Base-by-base conservation (phyloP, 140 eudicot genomes). In the Flaveria floridana region DNA sequence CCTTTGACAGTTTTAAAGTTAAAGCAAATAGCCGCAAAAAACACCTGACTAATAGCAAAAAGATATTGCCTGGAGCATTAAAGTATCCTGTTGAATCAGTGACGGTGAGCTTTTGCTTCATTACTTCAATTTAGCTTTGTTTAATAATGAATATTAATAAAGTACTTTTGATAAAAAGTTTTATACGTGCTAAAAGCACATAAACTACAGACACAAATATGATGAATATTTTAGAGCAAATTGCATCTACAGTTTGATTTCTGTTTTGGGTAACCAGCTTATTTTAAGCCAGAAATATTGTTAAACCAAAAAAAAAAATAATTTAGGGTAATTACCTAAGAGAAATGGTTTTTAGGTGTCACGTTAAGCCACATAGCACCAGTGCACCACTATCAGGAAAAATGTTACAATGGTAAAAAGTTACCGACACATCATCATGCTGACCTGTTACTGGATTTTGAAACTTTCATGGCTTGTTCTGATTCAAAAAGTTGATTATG, bases 11-110 rank as follows among this genome's bases (percentile, higher is more conserved):
- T 76, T 58, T 93, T 67, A 79, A 77, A 79, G 86, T 88, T 77
- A 88, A 90, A 79, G 92, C 98, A 18, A 89, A 89, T 79, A 89
- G 87, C 82, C 79, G 79, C 70, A 82, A 78, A 64, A 89, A 81
- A 74, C 72, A 75, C 72, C 48, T 46, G 10, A 51, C 25, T 51
- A 79, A 71, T 81, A 83, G 79, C 34, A 79, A 67, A 57, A 81
- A 65, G 73, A 82, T 76, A 70, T 73, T 75, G 21, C 64, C 72
- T 65, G 76, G 85, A 65, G 76, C 66, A 59, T 79, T 65, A 25
- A 90, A 88, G 72, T 81, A 86, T 82, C 94, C 98, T 57, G 77
- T 93, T 28, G 97, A 93, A 57, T 74, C 82, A 67, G 78, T 90
- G 25, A 90, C 89, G 46, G 98, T 93, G 82, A 74, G 96, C 52